Base-by-base conservation (phyloP, 1,284 basidiomycete species). In the Phenoliferia sp. region DNA sequence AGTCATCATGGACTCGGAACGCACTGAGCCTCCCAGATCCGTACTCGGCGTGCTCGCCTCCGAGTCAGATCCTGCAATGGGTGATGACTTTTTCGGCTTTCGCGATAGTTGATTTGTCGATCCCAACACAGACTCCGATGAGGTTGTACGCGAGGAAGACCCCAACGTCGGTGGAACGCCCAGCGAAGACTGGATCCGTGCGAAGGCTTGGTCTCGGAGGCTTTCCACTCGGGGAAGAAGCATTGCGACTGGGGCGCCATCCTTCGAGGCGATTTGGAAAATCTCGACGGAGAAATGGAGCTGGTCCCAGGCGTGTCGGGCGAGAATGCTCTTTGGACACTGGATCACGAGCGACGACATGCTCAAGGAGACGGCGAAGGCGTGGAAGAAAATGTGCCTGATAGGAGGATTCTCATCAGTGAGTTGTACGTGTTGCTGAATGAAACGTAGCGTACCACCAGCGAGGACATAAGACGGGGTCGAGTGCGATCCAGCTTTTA, bases 301-400 rank as follows among this genome's bases (percentile, higher is more conserved):
- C 29, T 72, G 71, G 22, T 58, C 35, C 74, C 74, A 75, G 32
- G 74, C 63, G 50, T 72, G 66, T 3, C 67, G 69, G n/a, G 70
- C 70, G 32, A 75, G 66, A 16, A 69, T 52, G n/a, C 65, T 71
- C 0, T 34, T 57, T 3, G 74, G 74, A 3, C 60, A 64, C 56
- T 72, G 70, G 66, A 75, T 72, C 50, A 73, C 67, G 29, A 75
- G 62, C 3, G 67, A 64, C 3, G 68, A 54, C 33, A 72, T 69
- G 22, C 69, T 67, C 56, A 72, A 69, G 9, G 64, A 55, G 12
- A 63, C 70, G 26, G 69, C 69, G n/a, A 71, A 72, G 15, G 73
- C 69, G 57, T 74, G 72, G 59, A 71, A 73, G 44, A 67, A 73
- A 59, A 73, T 64, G 58, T 57, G 55, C 55, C 64, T 66, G 44